Evolutionary conservation across 2,329 filamentous ascomycete species (phyloP).

Genomic region (Calonectria naviculata): DNA sequence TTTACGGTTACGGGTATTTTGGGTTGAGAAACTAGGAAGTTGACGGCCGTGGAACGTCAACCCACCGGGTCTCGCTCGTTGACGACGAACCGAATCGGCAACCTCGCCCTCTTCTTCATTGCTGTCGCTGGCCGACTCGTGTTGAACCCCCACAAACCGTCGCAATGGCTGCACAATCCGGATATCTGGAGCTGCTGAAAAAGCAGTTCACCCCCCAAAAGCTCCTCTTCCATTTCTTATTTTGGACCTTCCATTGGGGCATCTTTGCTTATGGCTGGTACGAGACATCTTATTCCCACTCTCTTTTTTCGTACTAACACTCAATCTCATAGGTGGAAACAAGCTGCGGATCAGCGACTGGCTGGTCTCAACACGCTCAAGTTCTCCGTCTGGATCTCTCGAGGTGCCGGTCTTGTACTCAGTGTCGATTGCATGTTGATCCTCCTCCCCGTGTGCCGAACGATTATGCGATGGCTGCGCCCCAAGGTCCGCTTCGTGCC

Average conservation of each 20-base stretch:
- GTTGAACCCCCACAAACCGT: conserved; percentile 29
- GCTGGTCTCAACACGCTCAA: conserved; percentile 82
- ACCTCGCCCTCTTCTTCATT: conserved; percentile 18
- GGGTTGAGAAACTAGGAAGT: conserved; percentile 4
- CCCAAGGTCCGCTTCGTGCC: conserved; percentile 91
- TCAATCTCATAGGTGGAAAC: conserved; percentile 77
- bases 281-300: conserved; percentile 43
- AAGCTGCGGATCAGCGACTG: conserved; percentile 74
- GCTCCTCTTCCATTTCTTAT: conserved; percentile 82
- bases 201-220: conserved; percentile 78
- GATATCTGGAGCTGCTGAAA: conserved; percentile 57
- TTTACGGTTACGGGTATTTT: background rate
- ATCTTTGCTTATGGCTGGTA: conserved; percentile 91
- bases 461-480: conserved; percentile 83
- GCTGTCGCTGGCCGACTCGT: conserved; percentile 23
- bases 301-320: background rate
- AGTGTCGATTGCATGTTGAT: conserved; percentile 89
- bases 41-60: background rate
- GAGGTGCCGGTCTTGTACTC: conserved; percentile 89
- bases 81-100: background rate
- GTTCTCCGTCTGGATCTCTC: conserved; percentile 95
- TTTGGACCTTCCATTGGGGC: conserved; percentile 81
- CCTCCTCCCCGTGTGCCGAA: conserved; percentile 93
- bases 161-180: conserved; percentile 55
- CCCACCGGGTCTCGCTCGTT: background rate